Evolutionary conservation across 345 rosid genomes (phyloP), one percentile per base, ranked within the genome.

Genomic region (Mallotus nudiflorus): DNA sequence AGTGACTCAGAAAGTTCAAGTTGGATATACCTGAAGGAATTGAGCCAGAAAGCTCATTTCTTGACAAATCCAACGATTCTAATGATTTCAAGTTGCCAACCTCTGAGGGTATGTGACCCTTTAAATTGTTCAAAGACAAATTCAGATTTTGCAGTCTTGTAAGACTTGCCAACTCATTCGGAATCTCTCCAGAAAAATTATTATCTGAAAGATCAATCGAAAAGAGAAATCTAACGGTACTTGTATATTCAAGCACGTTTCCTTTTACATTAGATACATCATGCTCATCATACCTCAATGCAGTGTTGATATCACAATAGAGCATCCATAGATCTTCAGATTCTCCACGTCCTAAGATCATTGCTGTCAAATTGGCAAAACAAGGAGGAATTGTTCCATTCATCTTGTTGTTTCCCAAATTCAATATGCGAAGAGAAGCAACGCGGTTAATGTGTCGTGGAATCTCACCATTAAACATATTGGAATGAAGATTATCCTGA

Each of bases 151-250:
- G 40, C 12, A 57, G 46, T 3, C 33, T 24, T 18, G 37, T 28
- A 25, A 85, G 66, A 1, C 6, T 39, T 57, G 75, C 77, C 0
- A 82, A 7, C 29, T 65, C 69, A 0, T 64, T 61, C 11, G 86
- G 91, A 54, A 87, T 69, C 9, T 19, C 49, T 39, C 88, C 91
- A 24, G 52, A 72, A 22, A 71, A 51, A n/a, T 22, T 25, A 37
- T 71, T 71, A 9, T 49, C 42, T 13, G 75, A 71, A 52, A 71
- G 33, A 45, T 71, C 75, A 37, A 71, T 53, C 42, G 75, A 71
- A 52, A 71, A 62, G 44, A 71, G 68, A 35, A 62, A 71, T 19
- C 15, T 39, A 62, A 71, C 24, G 1, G 68, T 71, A 4, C 14
- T 53, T 11, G 25, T 62, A 45, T 71, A 71, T 40, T 51, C 53